Base-by-base conservation (phyloP, 2,329 filamentous ascomycete species). In the Aspergillus glaucus region DNA sequence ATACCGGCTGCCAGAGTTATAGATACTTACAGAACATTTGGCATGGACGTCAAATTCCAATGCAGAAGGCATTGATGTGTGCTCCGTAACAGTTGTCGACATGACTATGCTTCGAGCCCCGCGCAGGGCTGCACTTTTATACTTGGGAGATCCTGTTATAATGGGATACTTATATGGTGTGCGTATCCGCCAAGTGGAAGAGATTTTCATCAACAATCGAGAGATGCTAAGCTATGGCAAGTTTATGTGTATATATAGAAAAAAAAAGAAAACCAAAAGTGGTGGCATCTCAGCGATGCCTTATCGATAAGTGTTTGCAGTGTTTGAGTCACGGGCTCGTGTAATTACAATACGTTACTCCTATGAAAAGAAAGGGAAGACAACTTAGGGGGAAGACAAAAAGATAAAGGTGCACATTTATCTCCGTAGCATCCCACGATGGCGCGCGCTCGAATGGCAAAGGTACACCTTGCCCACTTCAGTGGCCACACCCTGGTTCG, bases 21-120 rank as follows among this genome's bases (percentile, higher is more conserved):
- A 22, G 26, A 28, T 41, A 62, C 85, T 70, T 78, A 93, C 88
- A 56, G 88, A 91, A 72, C 88, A 94, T 67, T 80, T 82, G 44
- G 86, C 85, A 50, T 88, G 72, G 26, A 92, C 76, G 58, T 93
- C 86, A 65, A 92, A 92, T 1, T 78, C 88, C 65, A 94, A 76
- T 43, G 89, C 88, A 10, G 86, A 71, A 41, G 68, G 67, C 66
- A 72, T 72, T 14, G 62, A 46, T 49, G 63, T 68, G 46, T 57
- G 61, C 48, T 51, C 48, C 4, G 40, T 52, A 48, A 44, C 50
- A 24, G 15, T 44, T 7, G 64, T 64, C 8, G 66, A 63, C 66
- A 69, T 69, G 30, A 47, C 53, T 49, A 55, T 56, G 26, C 55
- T 47, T 30, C 22, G 52, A 43, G 48, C 46, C 48, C 50, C 49